A percentile compares a stretch with the other conserved stretches of the same genome.
Evolutionary conservation across 805 yeast genomes (phyloP).

Genomic region (Monosporozyma yasuniensis): DNA sequence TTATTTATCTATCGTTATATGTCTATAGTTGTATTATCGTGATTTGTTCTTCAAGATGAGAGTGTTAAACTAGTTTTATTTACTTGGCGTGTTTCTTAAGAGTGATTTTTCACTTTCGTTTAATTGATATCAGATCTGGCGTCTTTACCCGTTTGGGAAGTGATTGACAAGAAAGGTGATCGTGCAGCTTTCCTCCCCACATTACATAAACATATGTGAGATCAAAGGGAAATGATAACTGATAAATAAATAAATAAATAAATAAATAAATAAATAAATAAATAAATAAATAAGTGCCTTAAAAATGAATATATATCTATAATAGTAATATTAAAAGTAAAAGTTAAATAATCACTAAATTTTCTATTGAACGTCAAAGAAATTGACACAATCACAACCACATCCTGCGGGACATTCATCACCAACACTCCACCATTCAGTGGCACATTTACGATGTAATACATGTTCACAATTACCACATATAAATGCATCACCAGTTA

Average conservation of each 20-base stretch:
- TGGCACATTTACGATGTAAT: constrained; percentile 69
- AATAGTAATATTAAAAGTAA: neutral
- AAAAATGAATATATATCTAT: neutral
- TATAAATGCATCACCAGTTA: constrained; percentile 50
- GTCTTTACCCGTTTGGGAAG: neutral
- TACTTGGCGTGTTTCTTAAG: neutral
- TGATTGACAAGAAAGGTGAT: neutral
- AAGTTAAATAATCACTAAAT: neutral
- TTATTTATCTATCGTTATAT: neutral
- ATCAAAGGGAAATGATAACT: neutral
- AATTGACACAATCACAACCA: constrained; percentile 60
- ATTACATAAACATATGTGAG: neutral
- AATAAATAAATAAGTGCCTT: neutral
- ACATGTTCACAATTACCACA: constrained; percentile 75
- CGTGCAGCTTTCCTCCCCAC: neutral
- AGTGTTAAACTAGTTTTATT: neutral
- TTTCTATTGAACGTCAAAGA: constrained; percentile 13
- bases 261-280: neutral
- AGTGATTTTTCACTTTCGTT: neutral
- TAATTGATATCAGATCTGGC: neutral
- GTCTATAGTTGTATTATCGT: neutral
- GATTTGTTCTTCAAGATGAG: neutral
- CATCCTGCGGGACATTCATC: constrained; percentile 76
- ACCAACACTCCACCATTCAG: constrained; percentile 61
- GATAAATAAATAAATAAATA: no score